Evolutionary conservation across 2,329 filamentous ascomycete genomes (phyloP).

Genomic region (Arthroderma sp.): DNA sequence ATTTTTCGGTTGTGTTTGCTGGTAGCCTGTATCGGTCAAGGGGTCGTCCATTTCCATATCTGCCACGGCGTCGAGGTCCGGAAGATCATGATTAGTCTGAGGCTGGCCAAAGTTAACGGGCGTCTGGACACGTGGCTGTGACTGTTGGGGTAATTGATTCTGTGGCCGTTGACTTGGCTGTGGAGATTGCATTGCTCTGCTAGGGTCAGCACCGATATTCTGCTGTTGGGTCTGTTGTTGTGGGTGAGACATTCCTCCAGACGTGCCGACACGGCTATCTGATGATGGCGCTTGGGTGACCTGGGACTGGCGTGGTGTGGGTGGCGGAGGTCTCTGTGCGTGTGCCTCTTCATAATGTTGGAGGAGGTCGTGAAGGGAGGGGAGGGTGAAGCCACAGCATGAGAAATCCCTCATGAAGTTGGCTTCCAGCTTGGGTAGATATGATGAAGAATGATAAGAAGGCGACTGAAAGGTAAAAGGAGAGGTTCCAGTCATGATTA

Average conservation of each 20-base stretch:
- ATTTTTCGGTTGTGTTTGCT: constrained; percentile 49
- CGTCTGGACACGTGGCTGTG: constrained; percentile 12
- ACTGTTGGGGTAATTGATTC: constrained; percentile 5
- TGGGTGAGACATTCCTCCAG: constrained; percentile 27
- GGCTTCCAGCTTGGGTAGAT: constrained; percentile 88
- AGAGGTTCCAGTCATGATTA: constrained; percentile 93
- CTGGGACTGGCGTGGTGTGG: constrained; percentile 37
- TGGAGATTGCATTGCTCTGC: neutral
- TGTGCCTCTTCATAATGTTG: constrained; percentile 96
- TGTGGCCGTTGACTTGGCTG: constrained; percentile 12
- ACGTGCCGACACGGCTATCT: constrained; percentile 39
- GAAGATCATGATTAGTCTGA: constrained; percentile 16
- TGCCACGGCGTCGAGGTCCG: constrained; percentile 26
- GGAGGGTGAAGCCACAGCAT: constrained; percentile 80
- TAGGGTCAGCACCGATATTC: neutral
- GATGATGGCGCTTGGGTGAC: constrained; percentile 26
- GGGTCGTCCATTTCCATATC: constrained; percentile 97
- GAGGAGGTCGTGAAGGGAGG: constrained; percentile 84
- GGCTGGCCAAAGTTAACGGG: constrained; percentile 11
- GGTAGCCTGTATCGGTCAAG: constrained; percentile 39
- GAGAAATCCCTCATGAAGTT: constrained; percentile 97
- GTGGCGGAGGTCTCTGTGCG: constrained; percentile 50
- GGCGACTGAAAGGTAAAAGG: constrained; percentile 84
- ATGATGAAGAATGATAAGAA: constrained; percentile 91
- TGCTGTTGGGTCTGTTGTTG: constrained; percentile 10